phyloP scores from a whole-genome alignment of 2,329 filamentous ascomycete genomes.

The Colletotrichum sp. region DNA sequence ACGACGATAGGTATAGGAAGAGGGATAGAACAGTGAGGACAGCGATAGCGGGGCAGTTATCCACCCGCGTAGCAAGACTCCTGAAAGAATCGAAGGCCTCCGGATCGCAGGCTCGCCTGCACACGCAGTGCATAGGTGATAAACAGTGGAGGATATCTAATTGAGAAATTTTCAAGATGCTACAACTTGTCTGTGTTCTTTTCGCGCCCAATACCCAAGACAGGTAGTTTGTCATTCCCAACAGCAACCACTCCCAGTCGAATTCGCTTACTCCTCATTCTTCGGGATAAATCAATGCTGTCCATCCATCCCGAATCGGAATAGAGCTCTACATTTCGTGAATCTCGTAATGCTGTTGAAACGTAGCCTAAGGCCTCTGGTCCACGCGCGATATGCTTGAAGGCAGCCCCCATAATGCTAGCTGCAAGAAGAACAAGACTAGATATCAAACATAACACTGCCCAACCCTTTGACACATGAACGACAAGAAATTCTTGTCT shows the following conservation, averaged over 20 bases:
- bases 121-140: no score
- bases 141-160: not conserved
- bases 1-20: no score
- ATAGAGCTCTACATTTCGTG: not conserved
- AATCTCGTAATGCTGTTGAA: not conserved
- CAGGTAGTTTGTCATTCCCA: not conserved
- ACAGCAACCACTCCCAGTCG: not conserved
- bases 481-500: not conserved
- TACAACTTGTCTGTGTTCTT: not conserved
- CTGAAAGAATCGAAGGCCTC: no score
- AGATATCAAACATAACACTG: not conserved
- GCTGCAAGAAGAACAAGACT: not conserved
- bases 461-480: not conserved
- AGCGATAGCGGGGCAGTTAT: no score
- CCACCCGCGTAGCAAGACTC: no score
- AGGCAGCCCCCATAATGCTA: not conserved
- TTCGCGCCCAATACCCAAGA: not conserved
- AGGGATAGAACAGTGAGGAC: no score
- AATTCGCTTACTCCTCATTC: not conserved
- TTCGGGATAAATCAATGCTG: not conserved
- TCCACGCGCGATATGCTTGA: not conserved
- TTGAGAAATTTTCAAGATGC: rapidly evolving
- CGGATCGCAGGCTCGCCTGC: no score
- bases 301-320: not conserved
- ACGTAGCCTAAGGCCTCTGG: not conserved